Evolutionary conservation across 2,329 filamentous ascomycete genomes (phyloP).

Genomic region (Lachnellula cervina): DNA sequence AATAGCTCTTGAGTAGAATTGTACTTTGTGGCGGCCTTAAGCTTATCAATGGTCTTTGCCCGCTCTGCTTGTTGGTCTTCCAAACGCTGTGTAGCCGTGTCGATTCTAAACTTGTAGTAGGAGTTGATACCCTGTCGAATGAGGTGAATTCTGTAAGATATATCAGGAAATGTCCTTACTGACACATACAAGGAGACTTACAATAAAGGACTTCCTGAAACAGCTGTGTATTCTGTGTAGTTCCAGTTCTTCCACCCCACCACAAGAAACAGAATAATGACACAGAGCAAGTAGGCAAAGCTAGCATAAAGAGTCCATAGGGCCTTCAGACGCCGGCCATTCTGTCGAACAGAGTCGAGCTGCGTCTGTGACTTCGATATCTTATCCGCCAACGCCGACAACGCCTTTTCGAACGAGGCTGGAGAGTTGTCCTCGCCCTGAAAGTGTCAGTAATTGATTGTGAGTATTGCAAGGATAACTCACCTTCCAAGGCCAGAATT

Average conservation of each 20-base stretch:
- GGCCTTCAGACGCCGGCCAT: conserved; percentile 72
- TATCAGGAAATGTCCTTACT: conserved; percentile 17
- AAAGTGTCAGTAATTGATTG: conserved; percentile 1
- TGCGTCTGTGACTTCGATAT: conserved; percentile 69
- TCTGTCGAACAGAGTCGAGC: conserved; percentile 68
- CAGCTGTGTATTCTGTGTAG: conserved; percentile 68
- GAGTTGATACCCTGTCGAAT: conserved; percentile 61
- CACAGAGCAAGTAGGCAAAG: conserved; percentile 85
- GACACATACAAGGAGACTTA: conserved; percentile 39
- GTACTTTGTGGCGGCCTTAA: conserved; percentile 94
- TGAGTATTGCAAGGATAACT: conserved; percentile 26
- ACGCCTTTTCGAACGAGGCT: conserved; percentile 86
- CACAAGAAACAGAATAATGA: conserved; percentile 76
- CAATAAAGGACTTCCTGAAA: conserved; percentile 75
- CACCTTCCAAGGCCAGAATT: conserved; percentile 82
- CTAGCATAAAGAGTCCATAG: conserved; percentile 87
- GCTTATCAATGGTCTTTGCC: conserved; percentile 81
- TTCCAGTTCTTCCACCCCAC: conserved; percentile 79
- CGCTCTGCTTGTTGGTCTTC: conserved; percentile 74
- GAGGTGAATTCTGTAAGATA: conserved; percentile 63
- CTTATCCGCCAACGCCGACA: conserved; percentile 75
- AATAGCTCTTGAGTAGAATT: conserved; percentile 89
- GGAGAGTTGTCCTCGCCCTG: conserved; percentile 77
- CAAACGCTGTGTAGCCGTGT: conserved; percentile 61
- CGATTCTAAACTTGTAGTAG: conserved; percentile 79